Percentiles rank a stretch among this genome's conserved stretches.
Conservation (phyloP, 352 stramenopile genomes). For the Blastocystis sp. region DNA sequence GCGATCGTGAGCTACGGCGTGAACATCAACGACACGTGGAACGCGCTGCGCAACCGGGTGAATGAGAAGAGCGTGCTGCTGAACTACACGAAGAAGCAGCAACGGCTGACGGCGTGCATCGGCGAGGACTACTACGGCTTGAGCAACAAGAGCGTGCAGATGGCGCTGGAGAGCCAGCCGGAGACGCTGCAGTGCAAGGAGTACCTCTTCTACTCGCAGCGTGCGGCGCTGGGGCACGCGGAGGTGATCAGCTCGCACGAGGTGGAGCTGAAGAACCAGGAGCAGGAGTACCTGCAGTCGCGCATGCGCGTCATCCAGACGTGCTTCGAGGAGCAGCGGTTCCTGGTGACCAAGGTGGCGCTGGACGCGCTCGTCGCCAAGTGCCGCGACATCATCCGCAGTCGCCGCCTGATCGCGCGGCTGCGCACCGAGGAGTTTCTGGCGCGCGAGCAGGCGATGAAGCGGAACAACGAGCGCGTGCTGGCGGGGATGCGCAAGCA, state of each 20-base stretch:
- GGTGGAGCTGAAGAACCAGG: neutral
- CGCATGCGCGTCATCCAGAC: neutral
- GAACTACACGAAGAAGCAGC: neutral
- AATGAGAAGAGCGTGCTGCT: neutral
- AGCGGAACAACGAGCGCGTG: slow-evolving; percentile 15
- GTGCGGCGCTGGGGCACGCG: slow-evolving; percentile 14
- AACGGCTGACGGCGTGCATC: neutral
- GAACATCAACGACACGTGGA: slow-evolving; percentile 51
- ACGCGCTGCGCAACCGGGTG: neutral
- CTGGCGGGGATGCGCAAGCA: neutral
- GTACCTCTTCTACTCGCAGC: slow-evolving; percentile 54
- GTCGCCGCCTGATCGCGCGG: neutral
- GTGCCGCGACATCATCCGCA: slow-evolving; percentile 2
- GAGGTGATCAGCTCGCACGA: neutral
- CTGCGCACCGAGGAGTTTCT: neutral
- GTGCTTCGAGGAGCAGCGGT: slow-evolving; percentile 2
- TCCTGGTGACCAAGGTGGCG: neutral
- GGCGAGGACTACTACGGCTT: slow-evolving; percentile 60
- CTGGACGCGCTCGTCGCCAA: slow-evolving; percentile 13
- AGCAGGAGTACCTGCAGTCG: slow-evolving; percentile 22
- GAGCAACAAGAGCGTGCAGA: neutral
- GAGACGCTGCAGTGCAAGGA: slow-evolving; percentile 20
- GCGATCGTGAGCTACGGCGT: slow-evolving; percentile 6
- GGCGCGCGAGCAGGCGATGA: slow-evolving; percentile 13
- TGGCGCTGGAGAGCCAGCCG: slow-evolving; percentile 20